A percentile compares a stretch with the other conserved stretches of the same genome.
Conservation (phyloP, 225 moss, liverwort and hornwort genomes). For the Lunularia cruciata region DNA sequence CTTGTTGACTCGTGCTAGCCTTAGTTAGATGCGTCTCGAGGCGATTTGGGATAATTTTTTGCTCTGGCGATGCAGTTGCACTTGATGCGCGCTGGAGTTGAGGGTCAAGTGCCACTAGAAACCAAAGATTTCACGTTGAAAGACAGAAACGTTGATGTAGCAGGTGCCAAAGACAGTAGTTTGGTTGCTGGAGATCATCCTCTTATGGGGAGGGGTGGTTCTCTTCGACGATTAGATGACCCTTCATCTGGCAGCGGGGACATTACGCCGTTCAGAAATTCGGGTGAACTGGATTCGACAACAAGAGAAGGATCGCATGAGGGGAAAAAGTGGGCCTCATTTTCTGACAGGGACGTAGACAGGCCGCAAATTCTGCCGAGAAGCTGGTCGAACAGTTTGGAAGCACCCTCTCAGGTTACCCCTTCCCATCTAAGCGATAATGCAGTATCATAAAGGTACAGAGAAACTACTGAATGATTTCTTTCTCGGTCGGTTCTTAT, state of each 20-base stretch:
- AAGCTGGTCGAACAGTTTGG: slow-evolving; percentile 19
- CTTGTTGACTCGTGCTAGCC: not conserved
- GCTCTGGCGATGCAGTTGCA: slow-evolving; percentile 58
- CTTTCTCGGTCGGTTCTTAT: too few relatives aligned
- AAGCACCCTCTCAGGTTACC: slow-evolving; percentile 15
- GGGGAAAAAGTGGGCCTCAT: slow-evolving; percentile 11
- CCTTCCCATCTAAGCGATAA: too few relatives aligned
- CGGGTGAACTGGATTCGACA: slow-evolving; percentile 6
- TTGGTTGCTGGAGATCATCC: slow-evolving; percentile 28
- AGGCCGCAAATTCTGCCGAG: slow-evolving; percentile 19
- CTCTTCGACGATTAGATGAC: slow-evolving; percentile 47
- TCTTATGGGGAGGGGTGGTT: slow-evolving; percentile 50
- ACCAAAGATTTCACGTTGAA: slow-evolving; percentile 26
- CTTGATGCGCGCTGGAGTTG: slow-evolving; percentile 84
- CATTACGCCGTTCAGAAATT: slow-evolving; percentile 7
- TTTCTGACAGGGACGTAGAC: slow-evolving; percentile 17
- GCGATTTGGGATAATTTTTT: not conserved
- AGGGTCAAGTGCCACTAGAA: slow-evolving; percentile 50
- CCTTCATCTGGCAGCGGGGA: slow-evolving; percentile 1
- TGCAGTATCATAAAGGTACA: too few relatives aligned
- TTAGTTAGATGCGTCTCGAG: not conserved
- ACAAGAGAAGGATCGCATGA: not conserved
- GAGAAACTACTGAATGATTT: too few relatives aligned
- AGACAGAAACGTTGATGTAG: slow-evolving; percentile 29
- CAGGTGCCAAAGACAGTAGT: slow-evolving; percentile 41